Evolutionary conservation across 2,329 filamentous ascomycete genomes (phyloP), one percentile per base, ranked within the genome.

Genomic region (Cladophialophora carrionii): DNA sequence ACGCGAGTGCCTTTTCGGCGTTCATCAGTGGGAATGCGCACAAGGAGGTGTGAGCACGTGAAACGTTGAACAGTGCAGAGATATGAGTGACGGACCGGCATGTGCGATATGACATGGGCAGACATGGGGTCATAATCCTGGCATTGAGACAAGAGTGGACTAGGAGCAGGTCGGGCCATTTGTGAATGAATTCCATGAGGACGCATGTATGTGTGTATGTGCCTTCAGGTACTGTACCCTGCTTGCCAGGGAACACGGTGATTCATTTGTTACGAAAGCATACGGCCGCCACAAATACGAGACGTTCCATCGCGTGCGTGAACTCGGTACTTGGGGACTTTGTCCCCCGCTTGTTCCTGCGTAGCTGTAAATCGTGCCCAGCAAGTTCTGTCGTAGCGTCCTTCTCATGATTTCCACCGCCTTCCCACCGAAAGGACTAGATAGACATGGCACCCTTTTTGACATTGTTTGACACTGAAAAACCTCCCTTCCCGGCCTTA

Each of bases 1-100:
- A 97, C 74, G 84, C 92, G 58, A 85, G 87, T 10, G 82, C 83
- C 0, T 88, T 89, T 73, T 81, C 80, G 1, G 73, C 76, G 14
- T 87, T 61, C 14, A 63, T 69, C n/a, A 63, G 57, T 54, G 67
- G 67, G 14, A 32, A 57, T n/a, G 24, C 62, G 4, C 51, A 59
- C 37, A 49, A 52, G 49, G 66, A 59, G 37, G 41, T 59, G 12
- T 68, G 57, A 68, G 37, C 12, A 54, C 4, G 8, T 26, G 48
- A 14, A 51, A 17, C 8, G 22, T 3, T 24, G 48, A 26, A 17
- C 26, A 29, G 3, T 29, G 26, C 26, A 6, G 9, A 26, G 48
- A 51, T 1, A 1, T 20, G 48, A 17, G 6, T 24, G 20, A 51
- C 26, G 4, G 20, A 12, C 9, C 10, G 48, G 26, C 10, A 12